phyloP scores from a whole-genome alignment of 306 rosid species.

The Fagus sylvatica region DNA sequence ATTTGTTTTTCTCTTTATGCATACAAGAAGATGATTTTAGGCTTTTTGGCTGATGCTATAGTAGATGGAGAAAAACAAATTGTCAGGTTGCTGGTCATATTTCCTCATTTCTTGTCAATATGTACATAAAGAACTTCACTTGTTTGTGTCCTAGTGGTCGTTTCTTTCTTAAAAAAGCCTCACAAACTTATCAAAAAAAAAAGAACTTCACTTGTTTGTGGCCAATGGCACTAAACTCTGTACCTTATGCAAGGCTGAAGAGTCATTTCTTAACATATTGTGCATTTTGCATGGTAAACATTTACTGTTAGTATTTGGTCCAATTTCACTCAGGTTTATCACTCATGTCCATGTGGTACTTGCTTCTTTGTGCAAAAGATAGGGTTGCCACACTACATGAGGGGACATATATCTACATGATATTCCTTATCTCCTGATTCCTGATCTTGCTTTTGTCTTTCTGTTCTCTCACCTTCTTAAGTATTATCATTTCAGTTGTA shows the following conservation, averaged over 20 bases:
- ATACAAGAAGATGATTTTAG: neutral
- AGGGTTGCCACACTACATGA: neutral
- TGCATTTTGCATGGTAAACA: neutral
- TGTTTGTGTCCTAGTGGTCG: too few species aligned
- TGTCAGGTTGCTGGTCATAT: neutral
- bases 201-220: neutral
- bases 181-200: too few species aligned
- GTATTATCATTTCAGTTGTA: conserved; percentile 15
- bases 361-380: neutral
- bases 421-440: neutral
- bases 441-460: neutral
- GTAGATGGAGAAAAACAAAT: neutral
- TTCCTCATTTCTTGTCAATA: neutral
- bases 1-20: neutral
- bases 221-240: neutral
- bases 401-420: neutral
- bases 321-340: neutral
- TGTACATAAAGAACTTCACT: neutral
- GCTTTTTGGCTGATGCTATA: neutral
- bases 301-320: neutral
- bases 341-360: neutral
- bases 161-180: too few species aligned
- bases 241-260: neutral
- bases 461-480: conserved; percentile 12
- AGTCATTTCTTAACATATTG: neutral